Percentiles rank a stretch among this genome's conserved stretches.
These are phyloP conservation scores for Henckelia pumila DNA, from an alignment of 257 asterid genomes.

Conservation along the genomic window DNA sequence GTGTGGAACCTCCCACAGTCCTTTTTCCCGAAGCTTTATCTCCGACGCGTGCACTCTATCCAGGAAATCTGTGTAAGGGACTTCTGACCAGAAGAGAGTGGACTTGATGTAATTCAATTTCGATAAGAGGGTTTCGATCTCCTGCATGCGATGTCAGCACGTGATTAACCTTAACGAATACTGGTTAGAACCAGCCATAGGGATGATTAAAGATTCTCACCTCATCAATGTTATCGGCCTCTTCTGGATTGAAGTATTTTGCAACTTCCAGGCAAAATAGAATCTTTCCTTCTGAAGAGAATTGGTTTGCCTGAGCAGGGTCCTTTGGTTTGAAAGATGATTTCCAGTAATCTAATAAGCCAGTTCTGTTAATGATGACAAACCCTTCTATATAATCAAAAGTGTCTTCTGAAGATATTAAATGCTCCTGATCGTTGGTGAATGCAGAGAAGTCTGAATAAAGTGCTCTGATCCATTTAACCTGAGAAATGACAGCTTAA, in stretches of 20 bases:
- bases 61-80: conserved; percentile 7
- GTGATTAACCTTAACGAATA: no score
- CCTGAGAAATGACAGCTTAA: conserved; percentile 9
- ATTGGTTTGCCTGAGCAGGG: conserved; percentile 7
- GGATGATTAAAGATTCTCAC: background rate
- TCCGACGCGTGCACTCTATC: conserved; percentile 10
- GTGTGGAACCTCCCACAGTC: conserved; percentile 12
- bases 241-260: conserved; percentile 6
- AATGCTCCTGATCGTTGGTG: conserved; percentile 1
- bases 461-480: conserved; percentile 16
- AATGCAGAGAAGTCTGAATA: conserved; percentile 5
- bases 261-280: conserved; percentile 11
- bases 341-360: background rate
- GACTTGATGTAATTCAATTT: conserved; percentile 2
- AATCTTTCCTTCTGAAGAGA: conserved; percentile 10
- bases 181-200: no score
- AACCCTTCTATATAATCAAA: conserved; percentile 12
- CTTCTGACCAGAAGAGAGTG: conserved; percentile 9
- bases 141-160: no score
- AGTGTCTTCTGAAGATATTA: conserved; percentile 8
- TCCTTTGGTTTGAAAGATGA: conserved; percentile 9
- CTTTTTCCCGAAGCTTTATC: conserved; percentile 11
- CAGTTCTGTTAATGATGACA: conserved; percentile 2
- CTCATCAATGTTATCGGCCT: background rate
- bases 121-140: conserved; percentile 3